phyloP scores from a whole-genome alignment of 441 rosid species.

The Erodium chrysanthum region DNA sequence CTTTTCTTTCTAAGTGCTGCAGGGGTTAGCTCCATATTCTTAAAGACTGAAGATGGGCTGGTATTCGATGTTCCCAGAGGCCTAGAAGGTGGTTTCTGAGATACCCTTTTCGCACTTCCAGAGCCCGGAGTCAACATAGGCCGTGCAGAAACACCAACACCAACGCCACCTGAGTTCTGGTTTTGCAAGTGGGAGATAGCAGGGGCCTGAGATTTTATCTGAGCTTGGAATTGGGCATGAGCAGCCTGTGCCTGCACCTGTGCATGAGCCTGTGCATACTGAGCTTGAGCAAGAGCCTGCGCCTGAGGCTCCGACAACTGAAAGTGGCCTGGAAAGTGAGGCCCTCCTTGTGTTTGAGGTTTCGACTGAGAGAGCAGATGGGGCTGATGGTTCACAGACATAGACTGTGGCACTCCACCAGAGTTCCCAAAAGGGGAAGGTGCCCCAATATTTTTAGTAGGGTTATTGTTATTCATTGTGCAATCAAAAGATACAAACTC shows the following conservation, averaged over 20 bases:
- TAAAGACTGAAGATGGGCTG: slow-evolving; percentile 50
- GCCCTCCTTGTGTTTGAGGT: slow-evolving; percentile 42
- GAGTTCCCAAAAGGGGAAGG: slow-evolving; percentile 66
- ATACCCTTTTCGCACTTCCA: slow-evolving; percentile 44
- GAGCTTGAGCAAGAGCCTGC: slow-evolving; percentile 50
- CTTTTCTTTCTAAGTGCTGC: slow-evolving; percentile 78
- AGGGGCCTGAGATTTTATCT: slow-evolving; percentile 51
- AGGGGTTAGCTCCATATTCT: slow-evolving; percentile 69
- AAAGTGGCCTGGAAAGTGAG: slow-evolving; percentile 66
- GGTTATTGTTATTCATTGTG: slow-evolving; percentile 50
- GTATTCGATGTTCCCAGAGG: slow-evolving; percentile 58
- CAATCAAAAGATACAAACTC: slow-evolving; percentile 9
- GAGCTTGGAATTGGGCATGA: slow-evolving; percentile 73
- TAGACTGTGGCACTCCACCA: slow-evolving; percentile 46
- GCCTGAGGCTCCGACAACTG: slow-evolving; percentile 75
- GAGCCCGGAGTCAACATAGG: slow-evolving; percentile 53
- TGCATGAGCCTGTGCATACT: slow-evolving; percentile 39
- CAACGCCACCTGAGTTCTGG: slow-evolving; percentile 33
- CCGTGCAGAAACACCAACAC: slow-evolving; percentile 41
- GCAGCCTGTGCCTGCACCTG: slow-evolving; percentile 49
- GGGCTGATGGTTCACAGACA: slow-evolving; percentile 44
- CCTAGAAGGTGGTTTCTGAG: slow-evolving; percentile 63
- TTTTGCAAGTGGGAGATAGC: slow-evolving; percentile 44
- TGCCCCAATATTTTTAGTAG: slow-evolving; percentile 48
- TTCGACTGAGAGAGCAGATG: slow-evolving; percentile 42